Base-by-base conservation (phyloP, 148 eudicot genomes). In the Rhododendron henanense region DNA sequence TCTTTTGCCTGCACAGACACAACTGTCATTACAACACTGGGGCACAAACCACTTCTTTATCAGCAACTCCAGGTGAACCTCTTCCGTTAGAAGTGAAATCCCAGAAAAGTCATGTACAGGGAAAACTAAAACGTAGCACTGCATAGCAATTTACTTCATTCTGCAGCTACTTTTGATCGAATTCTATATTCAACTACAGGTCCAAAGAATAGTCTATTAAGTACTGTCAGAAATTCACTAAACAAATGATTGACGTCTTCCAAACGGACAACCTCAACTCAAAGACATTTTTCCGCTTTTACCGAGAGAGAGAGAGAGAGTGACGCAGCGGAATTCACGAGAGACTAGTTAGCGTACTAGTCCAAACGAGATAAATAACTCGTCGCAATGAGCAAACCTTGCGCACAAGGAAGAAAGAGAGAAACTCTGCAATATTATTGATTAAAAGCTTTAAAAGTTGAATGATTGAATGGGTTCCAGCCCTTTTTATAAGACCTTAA, bases 1-100 rank as follows among this genome's bases (percentile, higher is more conserved):
- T 88, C 92, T 90, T 92, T 95, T 50, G 98, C 97, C 99, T 97
- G 93, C 79, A 93, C 59, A 89, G 57, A 87, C 6, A 81, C 4
- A 84, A 47, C 16, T 81, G 55, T 45, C 78, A 82, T 78, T 81
- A 63, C 23, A 25, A 67, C 21, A 78, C 67, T 45, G 48, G 10
- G 11, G 31, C n/a, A 33, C 9, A 44, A 78, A 51, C 75, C 57
- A 65, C 51, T 23, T 47, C 76, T 45, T 21, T 25, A 45, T 19
- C 31, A 74, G 79, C 41, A 76, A 75, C 21, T 76, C 51, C 33
- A 47, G 51, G 81, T 37, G 10, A 84, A 76, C 28, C 0, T n/a
- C 78, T 77, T 10, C 14, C 9, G 37, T 55, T 23, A 77, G 81
- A 37, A 47, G 16, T 23, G 44, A 84, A 77, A 77, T 25, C 71